Conservation (phyloP, 2,329 filamentous ascomycete genomes). For the Amauroascus verrucosus region DNA sequence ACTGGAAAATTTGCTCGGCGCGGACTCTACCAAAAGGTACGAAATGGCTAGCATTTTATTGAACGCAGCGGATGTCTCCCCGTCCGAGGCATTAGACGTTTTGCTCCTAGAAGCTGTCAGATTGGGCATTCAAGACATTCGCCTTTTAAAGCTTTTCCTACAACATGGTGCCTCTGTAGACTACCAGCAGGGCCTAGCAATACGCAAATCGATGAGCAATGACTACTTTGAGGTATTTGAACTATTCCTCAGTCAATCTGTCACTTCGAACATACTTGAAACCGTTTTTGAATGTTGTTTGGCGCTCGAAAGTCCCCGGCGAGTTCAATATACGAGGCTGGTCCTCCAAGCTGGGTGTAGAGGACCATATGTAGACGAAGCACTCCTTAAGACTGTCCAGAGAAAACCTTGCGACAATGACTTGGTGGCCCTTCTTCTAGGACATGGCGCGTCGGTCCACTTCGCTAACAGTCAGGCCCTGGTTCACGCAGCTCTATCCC, state of each 20-base stretch:
- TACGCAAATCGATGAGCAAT: conserved; percentile 13
- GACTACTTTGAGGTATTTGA: conserved; percentile 13
- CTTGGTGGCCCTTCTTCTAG: conserved; percentile 43
- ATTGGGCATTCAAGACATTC: conserved; percentile 8
- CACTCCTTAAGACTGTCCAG: conserved; percentile 17
- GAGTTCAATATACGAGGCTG: conserved; percentile 16
- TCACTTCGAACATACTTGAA: conserved; percentile 12
- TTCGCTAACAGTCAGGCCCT: conserved; percentile 47
- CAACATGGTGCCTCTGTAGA: conserved; percentile 16
- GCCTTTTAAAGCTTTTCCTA: conserved; percentile 16
- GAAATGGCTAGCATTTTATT: conserved; percentile 16
- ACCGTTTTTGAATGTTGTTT: conserved; percentile 13
- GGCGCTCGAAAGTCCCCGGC: conserved; percentile 1
- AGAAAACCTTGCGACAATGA: conserved; percentile 15
- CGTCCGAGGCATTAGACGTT: conserved; percentile 9
- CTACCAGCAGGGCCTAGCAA: conserved; percentile 14
- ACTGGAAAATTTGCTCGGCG: conserved; percentile 10
- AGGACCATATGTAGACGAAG: conserved; percentile 12
- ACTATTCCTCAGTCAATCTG: conserved; percentile 13
- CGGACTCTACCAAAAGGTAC: conserved; percentile 5
- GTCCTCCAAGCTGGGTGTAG: conserved; percentile 19
- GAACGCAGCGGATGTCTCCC: conserved; percentile 7
- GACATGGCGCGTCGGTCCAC: conserved; percentile 46
- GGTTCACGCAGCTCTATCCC: conserved; percentile 16
- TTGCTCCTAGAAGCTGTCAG: conserved; percentile 12